These are phyloP conservation scores for Combretum micranthum DNA, from an alignment of 345 rosid genomes.

Conservation along the genomic window DNA sequence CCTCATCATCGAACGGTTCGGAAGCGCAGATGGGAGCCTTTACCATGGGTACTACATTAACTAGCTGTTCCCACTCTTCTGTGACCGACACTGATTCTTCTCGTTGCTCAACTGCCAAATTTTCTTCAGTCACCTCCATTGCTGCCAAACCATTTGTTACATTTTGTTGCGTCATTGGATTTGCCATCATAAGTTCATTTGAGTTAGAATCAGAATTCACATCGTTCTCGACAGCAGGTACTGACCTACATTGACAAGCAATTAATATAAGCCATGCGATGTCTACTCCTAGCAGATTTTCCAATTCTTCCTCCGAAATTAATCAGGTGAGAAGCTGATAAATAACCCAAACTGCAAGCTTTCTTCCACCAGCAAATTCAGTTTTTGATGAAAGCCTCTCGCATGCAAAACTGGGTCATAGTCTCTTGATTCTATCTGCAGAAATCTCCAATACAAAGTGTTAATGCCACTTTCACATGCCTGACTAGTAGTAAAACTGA, in stretches of 20 bases:
- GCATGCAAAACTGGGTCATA: slow-evolving; percentile 67
- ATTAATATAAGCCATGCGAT: slow-evolving; percentile 9
- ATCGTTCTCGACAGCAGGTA: slow-evolving; percentile 26
- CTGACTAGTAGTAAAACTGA: too few species aligned
- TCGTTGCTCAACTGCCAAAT: slow-evolving; percentile 22
- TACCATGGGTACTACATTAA: slow-evolving; percentile 37
- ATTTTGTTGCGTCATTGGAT: slow-evolving; percentile 16
- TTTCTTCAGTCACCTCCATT: slow-evolving; percentile 12
- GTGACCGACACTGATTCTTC: slow-evolving; percentile 34
- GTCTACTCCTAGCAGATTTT: slow-evolving; percentile 6
- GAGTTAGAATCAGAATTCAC: slow-evolving; percentile 26
- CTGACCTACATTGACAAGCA: slow-evolving; percentile 25
- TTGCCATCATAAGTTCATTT: slow-evolving; percentile 17
- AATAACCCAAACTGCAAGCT: slow-evolving; percentile 74
- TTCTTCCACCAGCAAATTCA: slow-evolving; percentile 58
- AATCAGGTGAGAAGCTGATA: slow-evolving; percentile 2
- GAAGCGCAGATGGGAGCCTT: slow-evolving; percentile 37
- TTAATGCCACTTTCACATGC: not conserved
- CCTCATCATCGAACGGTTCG: slow-evolving; percentile 26
- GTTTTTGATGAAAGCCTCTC: slow-evolving; percentile 81
- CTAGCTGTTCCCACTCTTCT: slow-evolving; percentile 88
- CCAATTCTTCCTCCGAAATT: not conserved
- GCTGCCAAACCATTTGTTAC: slow-evolving; percentile 5
- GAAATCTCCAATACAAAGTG: not conserved
- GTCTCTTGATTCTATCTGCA: slow-evolving; percentile 62